Percentiles rank a stretch among this genome's conserved stretches.
phyloP scores from a whole-genome alignment of 2,329 filamentous ascomycete species.

The Stachybotrys echinatus region DNA sequence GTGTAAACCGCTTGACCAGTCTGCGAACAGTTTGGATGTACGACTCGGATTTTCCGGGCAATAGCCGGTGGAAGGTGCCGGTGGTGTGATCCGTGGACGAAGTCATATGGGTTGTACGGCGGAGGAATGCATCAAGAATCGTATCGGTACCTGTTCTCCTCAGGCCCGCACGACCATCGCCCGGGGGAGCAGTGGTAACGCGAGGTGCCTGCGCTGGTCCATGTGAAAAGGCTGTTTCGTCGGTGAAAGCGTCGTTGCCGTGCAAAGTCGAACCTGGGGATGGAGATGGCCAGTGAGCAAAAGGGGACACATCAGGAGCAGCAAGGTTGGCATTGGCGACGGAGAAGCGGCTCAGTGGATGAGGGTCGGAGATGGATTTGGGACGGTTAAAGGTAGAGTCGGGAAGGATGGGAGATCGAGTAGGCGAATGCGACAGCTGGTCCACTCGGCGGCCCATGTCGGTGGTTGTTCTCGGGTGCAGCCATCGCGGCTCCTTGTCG shows the following conservation, averaged over 20 bases:
- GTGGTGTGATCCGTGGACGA: conserved; percentile 32
- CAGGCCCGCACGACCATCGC: conserved; percentile 1
- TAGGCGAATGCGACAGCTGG: conserved; percentile 35
- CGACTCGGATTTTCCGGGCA: conserved; percentile 23
- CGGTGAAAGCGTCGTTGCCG: background rate
- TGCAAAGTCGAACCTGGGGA: background rate
- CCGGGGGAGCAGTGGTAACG: background rate
- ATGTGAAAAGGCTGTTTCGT: background rate
- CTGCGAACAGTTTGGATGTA: conserved; percentile 31
- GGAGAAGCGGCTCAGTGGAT: conserved; percentile 10
- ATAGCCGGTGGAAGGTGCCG: conserved; percentile 25
- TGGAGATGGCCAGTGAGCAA: conserved; percentile 10
- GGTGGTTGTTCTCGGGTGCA: conserved; percentile 43
- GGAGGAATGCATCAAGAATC: conserved; percentile 21
- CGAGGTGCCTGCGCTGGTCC: background rate
- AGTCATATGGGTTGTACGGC: conserved; percentile 28
- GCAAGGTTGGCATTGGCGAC: conserved; percentile 7
- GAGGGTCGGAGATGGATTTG: conserved; percentile 8
- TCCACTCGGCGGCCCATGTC: conserved; percentile 47
- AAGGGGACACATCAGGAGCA: conserved; percentile 8
- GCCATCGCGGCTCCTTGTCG: conserved; percentile 54
- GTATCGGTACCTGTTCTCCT: conserved; percentile 4
- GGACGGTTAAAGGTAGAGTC: conserved; percentile 8
- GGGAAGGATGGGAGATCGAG: conserved; percentile 13
- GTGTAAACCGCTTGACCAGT: conserved; percentile 32